Base-by-base conservation (phyloP, 1,139 yeast genomes). In the Torulaspora globosa region DNA sequence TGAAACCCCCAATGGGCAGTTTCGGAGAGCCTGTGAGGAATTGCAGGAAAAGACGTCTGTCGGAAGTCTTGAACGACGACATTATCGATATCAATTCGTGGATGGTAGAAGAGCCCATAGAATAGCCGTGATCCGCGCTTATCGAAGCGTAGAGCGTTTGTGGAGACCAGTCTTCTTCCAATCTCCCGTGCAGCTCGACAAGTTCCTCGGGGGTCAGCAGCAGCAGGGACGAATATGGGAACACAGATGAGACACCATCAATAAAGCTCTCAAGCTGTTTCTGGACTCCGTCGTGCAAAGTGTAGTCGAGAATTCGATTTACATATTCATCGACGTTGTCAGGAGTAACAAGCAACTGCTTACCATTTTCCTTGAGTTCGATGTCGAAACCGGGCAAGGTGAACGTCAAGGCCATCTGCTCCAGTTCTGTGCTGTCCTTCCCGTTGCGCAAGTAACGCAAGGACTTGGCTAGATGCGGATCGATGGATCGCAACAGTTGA, bases 21-120 rank as follows among this genome's bases (percentile, higher is more conserved):
- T 84, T 86, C 3, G 97, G 97, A 3, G 96, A 81, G 0, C 98
- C 98, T 0, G 98, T 92, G 52, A 90, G 71, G 64, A 92, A 92
- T 63, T 88, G 96, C 41, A 89, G 68, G 59, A 92, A 90, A 30
- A 74, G 69, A 40, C 97, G 74, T 52, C 84, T 79, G 52, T 89
- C 84, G 2, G 66, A 60, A 3, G 59, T 59, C 9, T 66, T 63
- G 52, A 89, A 84, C 5, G 70, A 69, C 3, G 78, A 63, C 75
- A 92, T 71, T 1, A 87, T 74, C 28, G 72, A 71, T 26, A 89
- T 67, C 47, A 92, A 69, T 49, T 77, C 73, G 50, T 73, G 74
- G 9, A 92, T 78, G 0, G 84, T 74, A 14, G 68, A 68, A 2
- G 95, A 85, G 29, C 84, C 94, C 60, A 78, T 76, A 6, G 78